Percentiles rank a stretch among this genome's conserved stretches.
Evolutionary conservation across 106 monocot species (phyloP).

Genomic region (Dendrobium nobile): DNA sequence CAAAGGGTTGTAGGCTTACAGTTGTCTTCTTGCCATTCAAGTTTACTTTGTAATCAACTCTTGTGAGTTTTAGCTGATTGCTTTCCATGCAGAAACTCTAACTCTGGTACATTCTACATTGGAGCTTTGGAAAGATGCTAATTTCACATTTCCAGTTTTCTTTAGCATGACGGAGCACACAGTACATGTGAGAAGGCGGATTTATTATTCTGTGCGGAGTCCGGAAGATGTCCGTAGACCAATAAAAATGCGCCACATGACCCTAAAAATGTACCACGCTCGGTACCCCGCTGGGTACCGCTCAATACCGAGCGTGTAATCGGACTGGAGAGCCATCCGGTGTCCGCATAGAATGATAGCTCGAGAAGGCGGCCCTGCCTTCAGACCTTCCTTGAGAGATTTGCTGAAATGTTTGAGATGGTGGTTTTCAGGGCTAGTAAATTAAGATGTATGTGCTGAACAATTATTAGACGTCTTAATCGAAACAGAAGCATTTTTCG

Average conservation of each 20-base stretch:
- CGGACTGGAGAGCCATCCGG: too few relatives aligned
- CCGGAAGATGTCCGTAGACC: too few relatives aligned
- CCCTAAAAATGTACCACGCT: too few relatives aligned
- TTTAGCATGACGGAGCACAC: slow-evolving; percentile 66
- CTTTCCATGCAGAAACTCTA: slow-evolving; percentile 67
- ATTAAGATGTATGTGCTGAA: slow-evolving; percentile 56
- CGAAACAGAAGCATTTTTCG: slow-evolving; percentile 67
- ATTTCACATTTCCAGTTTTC: slow-evolving; percentile 71
- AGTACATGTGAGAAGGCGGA: slow-evolving; percentile 49
- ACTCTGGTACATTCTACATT: slow-evolving; percentile 81
- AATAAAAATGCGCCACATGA: too few relatives aligned
- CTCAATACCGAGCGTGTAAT: too few relatives aligned
- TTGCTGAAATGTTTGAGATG: slow-evolving; percentile 68
- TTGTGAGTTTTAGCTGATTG: too few relatives aligned
- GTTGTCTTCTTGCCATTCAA: too few relatives aligned
- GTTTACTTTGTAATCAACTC: too few relatives aligned
- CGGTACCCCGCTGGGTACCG: too few relatives aligned
- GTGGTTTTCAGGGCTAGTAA: slow-evolving; percentile 86
- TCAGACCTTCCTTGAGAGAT: slow-evolving; percentile 60
- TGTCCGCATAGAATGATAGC: too few relatives aligned
- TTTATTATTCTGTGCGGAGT: too few relatives aligned
- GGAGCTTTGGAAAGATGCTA: slow-evolving; percentile 52
- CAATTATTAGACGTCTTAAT: slow-evolving; percentile 70
- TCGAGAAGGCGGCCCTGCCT: slow-evolving; percentile 20
- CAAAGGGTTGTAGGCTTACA: too few relatives aligned